phyloP scores from a whole-genome alignment of 129 eudicot genomes.

The Arctium minus region DNA sequence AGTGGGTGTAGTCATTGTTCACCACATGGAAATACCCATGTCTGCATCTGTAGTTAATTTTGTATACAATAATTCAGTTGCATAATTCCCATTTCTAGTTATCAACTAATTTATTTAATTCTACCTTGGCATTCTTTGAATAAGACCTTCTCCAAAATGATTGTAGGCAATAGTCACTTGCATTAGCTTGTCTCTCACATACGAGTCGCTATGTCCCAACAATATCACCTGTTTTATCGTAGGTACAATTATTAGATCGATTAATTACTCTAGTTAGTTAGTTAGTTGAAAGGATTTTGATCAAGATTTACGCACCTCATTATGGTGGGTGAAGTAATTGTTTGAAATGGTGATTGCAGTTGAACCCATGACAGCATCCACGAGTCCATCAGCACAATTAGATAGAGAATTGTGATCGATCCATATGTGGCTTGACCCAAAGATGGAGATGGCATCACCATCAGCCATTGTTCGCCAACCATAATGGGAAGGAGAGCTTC shows the following conservation, averaged over 20 bases:
- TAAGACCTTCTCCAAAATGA: constrained; percentile 91
- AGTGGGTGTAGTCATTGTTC: constrained; percentile 96
- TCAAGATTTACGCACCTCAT: constrained; percentile 50
- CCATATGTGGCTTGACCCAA: constrained; percentile 87
- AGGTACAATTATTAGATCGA: background rate
- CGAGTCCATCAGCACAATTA: constrained; percentile 88
- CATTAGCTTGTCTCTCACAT: constrained; percentile 78
- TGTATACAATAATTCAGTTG: background rate
- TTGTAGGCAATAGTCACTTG: constrained; percentile 93
- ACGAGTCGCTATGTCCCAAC: constrained; percentile 87
- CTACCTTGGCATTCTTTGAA: constrained; percentile 99
- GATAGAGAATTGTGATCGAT: constrained; percentile 88
- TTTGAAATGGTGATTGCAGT: constrained; percentile 94
- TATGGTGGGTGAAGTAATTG: constrained; percentile 83
- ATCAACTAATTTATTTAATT: background rate
- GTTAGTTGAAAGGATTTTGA: background rate
- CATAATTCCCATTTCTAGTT: background rate
- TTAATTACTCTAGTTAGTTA: background rate
- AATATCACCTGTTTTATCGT: constrained; percentile 66
- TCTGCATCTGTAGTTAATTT: constrained; percentile 67
- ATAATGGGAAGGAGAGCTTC: constrained; percentile 83
- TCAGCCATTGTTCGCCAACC: constrained; percentile 98
- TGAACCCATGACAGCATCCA: constrained; percentile 96
- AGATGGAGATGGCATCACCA: constrained; percentile 86
- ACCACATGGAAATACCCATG: constrained; percentile 98